These are phyloP conservation scores for Brassica balearica DNA, from an alignment of 441 rosid species.

Conservation along the genomic window DNA sequence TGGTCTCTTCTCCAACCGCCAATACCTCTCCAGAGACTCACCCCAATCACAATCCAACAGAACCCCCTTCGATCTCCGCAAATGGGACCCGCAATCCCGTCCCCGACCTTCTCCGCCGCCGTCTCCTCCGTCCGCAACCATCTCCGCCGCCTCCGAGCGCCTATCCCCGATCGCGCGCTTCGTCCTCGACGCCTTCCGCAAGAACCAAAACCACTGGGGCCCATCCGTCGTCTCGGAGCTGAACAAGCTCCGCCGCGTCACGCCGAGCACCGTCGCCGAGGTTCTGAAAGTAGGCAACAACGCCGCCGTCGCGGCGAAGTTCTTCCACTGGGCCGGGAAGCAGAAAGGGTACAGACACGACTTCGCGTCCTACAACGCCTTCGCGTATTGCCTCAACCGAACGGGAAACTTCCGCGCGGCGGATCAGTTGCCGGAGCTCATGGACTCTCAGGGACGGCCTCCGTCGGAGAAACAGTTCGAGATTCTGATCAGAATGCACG, in stretches of 20 bases:
- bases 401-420: constrained; percentile 73
- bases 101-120: constrained; percentile 8
- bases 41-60: constrained; percentile 18
- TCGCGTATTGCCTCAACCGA: constrained; percentile 82
- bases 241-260: constrained; percentile 84
- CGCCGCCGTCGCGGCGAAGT: constrained; percentile 69
- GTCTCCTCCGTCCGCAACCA: constrained; percentile 20
- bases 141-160: constrained; percentile 47
- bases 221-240: constrained; percentile 69
- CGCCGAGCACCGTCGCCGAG: constrained; percentile 77
- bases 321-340: constrained; percentile 95
- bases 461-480: constrained; percentile 90
- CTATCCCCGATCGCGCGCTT: constrained; percentile 88
- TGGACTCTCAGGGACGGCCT: constrained; percentile 82
- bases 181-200: constrained; percentile 79
- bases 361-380: constrained; percentile 85
- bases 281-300: constrained; percentile 67
- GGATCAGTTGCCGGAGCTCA: constrained; percentile 85
- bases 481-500: constrained; percentile 92
- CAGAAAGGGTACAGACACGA: constrained; percentile 85
- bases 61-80: constrained; percentile 63
- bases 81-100: constrained; percentile 71
- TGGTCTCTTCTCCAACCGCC: constrained; percentile 78
- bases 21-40: constrained; percentile 37
- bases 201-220: constrained; percentile 66